A percentile compares a stretch with the other conserved stretches of the same genome.
phyloP scores from a whole-genome alignment of 768 basidiomycete species.

The Sarcodon sp. region DNA sequence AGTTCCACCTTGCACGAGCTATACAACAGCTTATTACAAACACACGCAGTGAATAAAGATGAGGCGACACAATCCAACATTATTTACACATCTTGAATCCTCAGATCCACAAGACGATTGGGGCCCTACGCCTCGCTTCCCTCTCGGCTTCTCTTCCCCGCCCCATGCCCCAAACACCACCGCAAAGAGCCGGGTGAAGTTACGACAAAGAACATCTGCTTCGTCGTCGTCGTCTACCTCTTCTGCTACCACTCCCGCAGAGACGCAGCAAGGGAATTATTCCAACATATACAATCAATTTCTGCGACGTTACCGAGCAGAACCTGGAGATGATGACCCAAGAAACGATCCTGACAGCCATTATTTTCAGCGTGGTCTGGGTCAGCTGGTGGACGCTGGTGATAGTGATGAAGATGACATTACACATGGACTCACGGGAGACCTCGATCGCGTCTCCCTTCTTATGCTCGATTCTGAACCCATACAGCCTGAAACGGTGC shows the following conservation, averaged over 20 bases:
- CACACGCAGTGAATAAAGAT: slow-evolving; percentile 15
- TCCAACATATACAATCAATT: slow-evolving; percentile 72
- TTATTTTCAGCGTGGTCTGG: slow-evolving; percentile 63
- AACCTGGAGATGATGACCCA: slow-evolving; percentile 46
- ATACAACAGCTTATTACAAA: neutral
- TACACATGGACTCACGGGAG: slow-evolving; percentile 24
- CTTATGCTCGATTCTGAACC: slow-evolving; percentile 49
- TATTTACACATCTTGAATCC: slow-evolving; percentile 53
- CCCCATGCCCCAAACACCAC: slow-evolving; percentile 8
- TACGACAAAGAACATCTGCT: slow-evolving; percentile 17
- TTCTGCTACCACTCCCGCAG: slow-evolving; percentile 13
- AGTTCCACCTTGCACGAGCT: slow-evolving; percentile 2
- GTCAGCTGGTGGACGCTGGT: slow-evolving; percentile 54
- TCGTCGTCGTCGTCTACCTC: slow-evolving; percentile 18
- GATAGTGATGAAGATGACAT: slow-evolving; percentile 69
- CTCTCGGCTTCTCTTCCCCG: slow-evolving; percentile 7
- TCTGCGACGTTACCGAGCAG: slow-evolving; percentile 61
- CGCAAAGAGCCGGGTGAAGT: slow-evolving; percentile 14
- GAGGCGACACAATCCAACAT: slow-evolving; percentile 52
- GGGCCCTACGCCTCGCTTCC: slow-evolving; percentile 21
- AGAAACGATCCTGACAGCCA: slow-evolving; percentile 76
- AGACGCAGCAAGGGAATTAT: slow-evolving; percentile 24
- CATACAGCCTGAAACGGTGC: slow-evolving; percentile 51
- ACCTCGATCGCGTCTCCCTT: slow-evolving; percentile 38
- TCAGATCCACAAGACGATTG: slow-evolving; percentile 36